A percentile compares a stretch with the other conserved stretches of the same genome.
These are phyloP conservation scores for Cladosporium sp. DNA, from an alignment of 2,329 filamentous ascomycete genomes.

Conservation along the genomic window DNA sequence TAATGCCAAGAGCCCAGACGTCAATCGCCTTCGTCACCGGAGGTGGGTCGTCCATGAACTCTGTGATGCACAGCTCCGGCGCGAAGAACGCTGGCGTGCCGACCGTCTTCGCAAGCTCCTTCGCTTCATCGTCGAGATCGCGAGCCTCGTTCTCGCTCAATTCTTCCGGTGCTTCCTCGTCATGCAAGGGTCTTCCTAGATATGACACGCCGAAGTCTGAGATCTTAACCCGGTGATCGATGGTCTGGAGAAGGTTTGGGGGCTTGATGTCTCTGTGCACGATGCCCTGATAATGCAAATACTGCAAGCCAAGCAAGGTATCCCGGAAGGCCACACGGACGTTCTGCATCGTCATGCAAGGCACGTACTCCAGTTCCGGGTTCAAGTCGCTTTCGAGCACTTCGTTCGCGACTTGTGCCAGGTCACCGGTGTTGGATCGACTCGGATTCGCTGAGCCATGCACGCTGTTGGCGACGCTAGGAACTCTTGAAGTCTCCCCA, in stretches of 20 bases:
- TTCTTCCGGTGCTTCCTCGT: constrained; percentile 57
- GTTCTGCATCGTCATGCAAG: constrained; percentile 80
- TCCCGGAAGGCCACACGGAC: constrained; percentile 83
- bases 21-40: constrained; percentile 89
- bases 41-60: constrained; percentile 59
- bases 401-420: constrained; percentile 33
- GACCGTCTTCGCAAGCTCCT: constrained; percentile 96
- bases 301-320: constrained; percentile 87
- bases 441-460: constrained; percentile 8
- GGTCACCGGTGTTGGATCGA: constrained; percentile 47
- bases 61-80: constrained; percentile 89
- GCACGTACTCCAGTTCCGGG: constrained; percentile 88
- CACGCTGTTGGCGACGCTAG: constrained; percentile 71
- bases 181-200: constrained; percentile 78
- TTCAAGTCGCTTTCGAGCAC: constrained; percentile 59
- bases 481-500: constrained; percentile 50
- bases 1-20: constrained; percentile 94
- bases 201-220: constrained; percentile 99
- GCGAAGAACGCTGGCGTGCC: constrained; percentile 97
- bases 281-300: constrained; percentile 57
- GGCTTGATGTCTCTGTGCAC: constrained; percentile 48
- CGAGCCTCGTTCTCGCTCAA: constrained; percentile 69
- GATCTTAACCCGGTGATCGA: constrained; percentile 84
- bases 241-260: constrained; percentile 84
- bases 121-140: constrained; percentile 76